phyloP scores from a whole-genome alignment of 345 rosid species.

The Euphorbia tirucalli region DNA sequence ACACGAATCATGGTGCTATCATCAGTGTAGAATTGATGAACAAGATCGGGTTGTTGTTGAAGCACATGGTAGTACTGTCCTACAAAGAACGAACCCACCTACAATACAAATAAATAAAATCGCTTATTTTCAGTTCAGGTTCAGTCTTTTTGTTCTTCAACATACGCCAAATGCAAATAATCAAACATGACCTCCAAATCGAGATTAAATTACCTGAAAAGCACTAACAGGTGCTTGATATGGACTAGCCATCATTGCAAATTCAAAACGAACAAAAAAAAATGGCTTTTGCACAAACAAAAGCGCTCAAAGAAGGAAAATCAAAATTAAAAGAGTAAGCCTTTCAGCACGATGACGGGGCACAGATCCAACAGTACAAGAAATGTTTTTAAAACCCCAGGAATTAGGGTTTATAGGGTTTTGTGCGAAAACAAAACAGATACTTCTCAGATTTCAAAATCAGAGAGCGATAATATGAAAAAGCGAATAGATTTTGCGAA shows the following conservation, averaged over 20 bases:
- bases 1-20: constrained; percentile 68
- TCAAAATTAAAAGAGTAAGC: background rate
- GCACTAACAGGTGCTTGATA: constrained; percentile 58
- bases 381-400: background rate
- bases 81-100: constrained; percentile 97
- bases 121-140: background rate
- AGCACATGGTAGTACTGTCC: constrained; percentile 88
- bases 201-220: constrained; percentile 40
- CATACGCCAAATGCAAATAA: background rate
- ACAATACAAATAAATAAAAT: background rate
- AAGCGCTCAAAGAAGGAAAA: constrained; percentile 21
- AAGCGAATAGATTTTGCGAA: background rate
- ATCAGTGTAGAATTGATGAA: constrained; percentile 83
- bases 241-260: constrained; percentile 50
- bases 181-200: background rate
- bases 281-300: constrained; percentile 13
- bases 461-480: background rate
- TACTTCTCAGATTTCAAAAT: background rate
- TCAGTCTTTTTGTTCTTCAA: background rate
- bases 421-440: background rate
- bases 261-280: background rate
- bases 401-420: constrained; percentile 16
- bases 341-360: too few relatives aligned
- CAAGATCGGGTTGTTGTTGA: constrained; percentile 77
- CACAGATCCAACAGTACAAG: constrained; percentile 5